These are phyloP conservation scores for Collybia nuda DNA, from an alignment of 768 basidiomycete species.

Conservation along the genomic window DNA sequence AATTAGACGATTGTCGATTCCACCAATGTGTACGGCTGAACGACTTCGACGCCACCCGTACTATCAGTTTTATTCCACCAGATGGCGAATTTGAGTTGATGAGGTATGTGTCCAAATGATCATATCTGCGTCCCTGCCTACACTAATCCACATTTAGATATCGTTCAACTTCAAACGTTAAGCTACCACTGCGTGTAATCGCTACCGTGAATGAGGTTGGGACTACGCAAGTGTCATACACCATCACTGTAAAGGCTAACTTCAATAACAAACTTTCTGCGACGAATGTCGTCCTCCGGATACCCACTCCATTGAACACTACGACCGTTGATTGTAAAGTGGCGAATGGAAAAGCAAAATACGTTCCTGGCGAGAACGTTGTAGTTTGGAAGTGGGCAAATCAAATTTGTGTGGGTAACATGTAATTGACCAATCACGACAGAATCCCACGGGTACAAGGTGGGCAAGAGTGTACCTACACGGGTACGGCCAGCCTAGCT, in stretches of 20 bases:
- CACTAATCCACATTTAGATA: conserved; percentile 54
- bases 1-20: conserved; percentile 97
- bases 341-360: conserved; percentile 93
- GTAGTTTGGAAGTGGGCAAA: conserved; percentile 93
- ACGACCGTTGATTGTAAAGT: conserved; percentile 92
- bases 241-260: conserved; percentile 82
- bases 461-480: conserved; percentile 85
- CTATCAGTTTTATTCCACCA: conserved; percentile 96
- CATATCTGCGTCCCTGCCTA: not conserved
- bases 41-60: conserved; percentile 91
- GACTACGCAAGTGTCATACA: conserved; percentile 89
- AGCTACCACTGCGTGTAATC: conserved; percentile 87
- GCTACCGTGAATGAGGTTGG: conserved; percentile 93
- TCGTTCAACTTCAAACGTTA: conserved; percentile 94
- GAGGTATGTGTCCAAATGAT: conserved; percentile 53
- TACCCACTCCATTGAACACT: conserved; percentile 96
- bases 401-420: not conserved
- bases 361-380: conserved; percentile 93
- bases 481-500: conserved; percentile 80
- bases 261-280: conserved; percentile 93
- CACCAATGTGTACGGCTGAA: conserved; percentile 96
- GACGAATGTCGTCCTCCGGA: conserved; percentile 87
- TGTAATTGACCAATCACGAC: not conserved
- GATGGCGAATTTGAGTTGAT: conserved; percentile 99
- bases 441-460: conserved; percentile 94